Evolutionary conservation across 768 basidiomycete genomes (phyloP).

Genomic region (Russula vinacea): DNA sequence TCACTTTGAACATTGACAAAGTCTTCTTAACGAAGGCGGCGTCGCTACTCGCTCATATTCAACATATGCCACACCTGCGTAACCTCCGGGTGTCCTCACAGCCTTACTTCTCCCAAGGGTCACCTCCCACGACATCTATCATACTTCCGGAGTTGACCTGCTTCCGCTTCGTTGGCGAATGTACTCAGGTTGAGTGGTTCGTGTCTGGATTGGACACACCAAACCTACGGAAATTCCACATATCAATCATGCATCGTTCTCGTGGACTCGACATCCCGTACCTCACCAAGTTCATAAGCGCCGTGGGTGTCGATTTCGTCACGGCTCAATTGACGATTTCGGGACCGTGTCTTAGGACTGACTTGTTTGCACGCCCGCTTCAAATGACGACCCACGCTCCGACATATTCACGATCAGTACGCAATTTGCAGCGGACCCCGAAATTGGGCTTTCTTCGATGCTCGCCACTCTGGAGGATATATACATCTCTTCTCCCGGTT

Average conservation of each 20-base stretch:
- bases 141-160: not conserved
- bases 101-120: no score
- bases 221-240: not conserved
- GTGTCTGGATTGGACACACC: not conserved
- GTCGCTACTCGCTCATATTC: not conserved
- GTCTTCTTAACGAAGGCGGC: not conserved
- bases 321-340: no score
- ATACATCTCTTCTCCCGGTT: not conserved
- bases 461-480: conserved; percentile 1
- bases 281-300: not conserved
- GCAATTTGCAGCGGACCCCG: not conserved
- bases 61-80: not conserved
- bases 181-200: not conserved
- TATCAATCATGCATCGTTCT: not conserved
- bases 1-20: not conserved
- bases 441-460: not conserved
- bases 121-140: not conserved
- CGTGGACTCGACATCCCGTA: not conserved
- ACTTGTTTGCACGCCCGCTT: not conserved
- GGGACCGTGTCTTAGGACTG: no score
- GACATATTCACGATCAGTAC: not conserved
- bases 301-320: no score
- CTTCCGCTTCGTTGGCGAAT: not conserved
- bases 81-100: not conserved
- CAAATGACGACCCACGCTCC: not conserved